Base-by-base conservation (phyloP, 345 rosid genomes). In the Psidium guajava region DNA sequence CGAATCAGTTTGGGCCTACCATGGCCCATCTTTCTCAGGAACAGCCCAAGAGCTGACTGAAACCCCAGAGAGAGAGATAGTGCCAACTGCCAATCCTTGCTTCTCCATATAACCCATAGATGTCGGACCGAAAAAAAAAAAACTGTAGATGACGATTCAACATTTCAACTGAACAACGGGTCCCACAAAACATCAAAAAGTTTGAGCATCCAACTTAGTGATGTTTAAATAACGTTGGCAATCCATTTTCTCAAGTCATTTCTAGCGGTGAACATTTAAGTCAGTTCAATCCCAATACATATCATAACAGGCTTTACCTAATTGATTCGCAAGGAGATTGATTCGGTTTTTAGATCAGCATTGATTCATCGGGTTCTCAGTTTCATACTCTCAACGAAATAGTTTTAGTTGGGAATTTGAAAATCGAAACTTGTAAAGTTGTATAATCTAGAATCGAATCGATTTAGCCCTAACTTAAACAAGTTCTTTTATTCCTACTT, bases 281-380 rank as follows among this genome's bases (percentile, higher is more conserved):
- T n/a, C n/a, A n/a, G n/a, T n/a, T 24, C 27, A 56, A 55, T 7
- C 58, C 53, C 11, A 11, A 3, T 11, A 49, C 51, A 49, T 49
- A 3, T 49, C 12, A 49, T 49, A 49, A 53, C 8, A 53, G 3
- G 55, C 22, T 4, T 56, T 56, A 56, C n/a, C 2, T 56, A 56
- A 56, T 11, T 0, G 59, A 2, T 24, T 56, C 25, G 5, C 7
- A 4, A 57, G 15, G 28, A 28, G 28, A 25, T 11, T 1, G 3
- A 1, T 25, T 0, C 1, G 13, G 3, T n/a, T n/a, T n/a, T 1
- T 4, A 6, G 1, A 59, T 1, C 4, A 59, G 0, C 18, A 0
- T 59, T 27, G 18, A n/a, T 8, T 11, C 4, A 0, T 58, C n/a
- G 14, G 3, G 6, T n/a, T 58, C 16, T 0, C 11, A 5, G 2